These are phyloP conservation scores for Thymus mandschuricus DNA, from an alignment of 257 asterid genomes.

Conservation along the genomic window DNA sequence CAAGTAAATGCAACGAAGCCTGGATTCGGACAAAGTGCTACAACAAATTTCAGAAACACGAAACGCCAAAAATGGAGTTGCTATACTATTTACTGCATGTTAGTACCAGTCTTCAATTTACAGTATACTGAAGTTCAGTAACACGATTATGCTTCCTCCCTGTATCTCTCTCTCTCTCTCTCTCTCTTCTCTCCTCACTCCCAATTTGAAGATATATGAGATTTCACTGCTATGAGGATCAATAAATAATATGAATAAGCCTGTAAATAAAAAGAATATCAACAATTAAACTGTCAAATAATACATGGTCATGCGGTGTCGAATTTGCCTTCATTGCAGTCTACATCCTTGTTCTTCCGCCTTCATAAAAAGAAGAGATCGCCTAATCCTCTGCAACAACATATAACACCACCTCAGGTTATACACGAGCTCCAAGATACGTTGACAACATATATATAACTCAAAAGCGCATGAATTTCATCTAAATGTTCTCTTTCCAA, in stretches of 20 bases:
- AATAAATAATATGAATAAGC: constrained; percentile 34
- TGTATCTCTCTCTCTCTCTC: constrained; percentile 1
- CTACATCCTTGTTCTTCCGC: constrained; percentile 76
- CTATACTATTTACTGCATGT: constrained; percentile 14
- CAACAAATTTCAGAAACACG: not conserved
- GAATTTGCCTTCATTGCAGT: constrained; percentile 43
- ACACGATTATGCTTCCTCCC: constrained; percentile 13
- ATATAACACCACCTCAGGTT: constrained; percentile 1
- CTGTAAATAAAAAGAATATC: constrained; percentile 30
- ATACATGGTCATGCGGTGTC: constrained; percentile 14
- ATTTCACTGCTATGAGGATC: constrained; percentile 28
- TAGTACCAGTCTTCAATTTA: not conserved
- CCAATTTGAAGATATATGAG: not conserved
- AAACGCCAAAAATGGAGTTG: not conserved
- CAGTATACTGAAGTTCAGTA: constrained; percentile 9
- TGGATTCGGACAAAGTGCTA: no score
- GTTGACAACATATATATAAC: not conserved
- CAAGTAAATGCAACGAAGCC: not conserved
- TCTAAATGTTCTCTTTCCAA: not conserved
- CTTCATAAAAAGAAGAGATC: constrained; percentile 72
- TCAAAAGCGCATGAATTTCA: not conserved
- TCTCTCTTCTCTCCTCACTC: constrained; percentile 1
- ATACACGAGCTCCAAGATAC: not conserved
- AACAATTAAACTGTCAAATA: constrained; percentile 26
- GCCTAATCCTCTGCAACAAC: constrained; percentile 65